Evolutionary conservation across 805 yeast genomes (phyloP).

Genomic region (Kodamaea nitidulidarum): DNA sequence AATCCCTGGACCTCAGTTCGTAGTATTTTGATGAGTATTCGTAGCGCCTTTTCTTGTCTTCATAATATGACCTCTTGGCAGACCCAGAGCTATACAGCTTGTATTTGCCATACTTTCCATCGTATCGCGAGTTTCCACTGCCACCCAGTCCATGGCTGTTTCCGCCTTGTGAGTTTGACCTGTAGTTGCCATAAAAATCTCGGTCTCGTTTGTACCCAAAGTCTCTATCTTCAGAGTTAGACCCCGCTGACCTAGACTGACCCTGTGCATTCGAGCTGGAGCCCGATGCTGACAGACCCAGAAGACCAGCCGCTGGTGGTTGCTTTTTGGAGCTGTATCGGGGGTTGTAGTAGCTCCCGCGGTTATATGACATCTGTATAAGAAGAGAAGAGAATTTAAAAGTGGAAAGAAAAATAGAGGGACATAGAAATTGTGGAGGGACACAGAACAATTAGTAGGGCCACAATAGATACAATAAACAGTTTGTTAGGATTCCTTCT

Average conservation of each 20-base stretch:
- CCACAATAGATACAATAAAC: too few species aligned
- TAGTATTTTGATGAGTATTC: constrained; percentile 16
- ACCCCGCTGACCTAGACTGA: not conserved
- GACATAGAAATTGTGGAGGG: not conserved
- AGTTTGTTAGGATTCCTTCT: too few species aligned
- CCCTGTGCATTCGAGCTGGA: not conserved
- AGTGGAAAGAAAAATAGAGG: not conserved
- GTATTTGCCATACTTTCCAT: constrained; percentile 14
- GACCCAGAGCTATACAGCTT: constrained; percentile 3
- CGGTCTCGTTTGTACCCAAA: constrained; percentile 11
- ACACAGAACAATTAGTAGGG: too few species aligned
- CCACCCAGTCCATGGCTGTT: too few species aligned
- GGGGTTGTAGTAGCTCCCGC: constrained; percentile 14
- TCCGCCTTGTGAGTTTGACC: constrained; percentile 8
- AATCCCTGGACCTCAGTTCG: constrained; percentile 3
- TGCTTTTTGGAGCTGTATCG: constrained; percentile 13
- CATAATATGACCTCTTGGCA: constrained; percentile 2
- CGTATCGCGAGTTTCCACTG: constrained; percentile 4
- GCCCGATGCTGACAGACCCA: not conserved
- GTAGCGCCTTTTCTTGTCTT: constrained; percentile 12
- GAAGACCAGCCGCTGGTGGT: constrained; percentile 3
- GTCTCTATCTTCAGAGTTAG: constrained; percentile 1
- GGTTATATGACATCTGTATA: constrained; percentile 13
- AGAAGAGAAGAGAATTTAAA: not conserved
- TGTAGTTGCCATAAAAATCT: constrained; percentile 15